Evolutionary conservation across 2,329 filamentous ascomycete genomes (phyloP).

Genomic region (Ophiocordyceps polyrhachis-furcata): DNA sequence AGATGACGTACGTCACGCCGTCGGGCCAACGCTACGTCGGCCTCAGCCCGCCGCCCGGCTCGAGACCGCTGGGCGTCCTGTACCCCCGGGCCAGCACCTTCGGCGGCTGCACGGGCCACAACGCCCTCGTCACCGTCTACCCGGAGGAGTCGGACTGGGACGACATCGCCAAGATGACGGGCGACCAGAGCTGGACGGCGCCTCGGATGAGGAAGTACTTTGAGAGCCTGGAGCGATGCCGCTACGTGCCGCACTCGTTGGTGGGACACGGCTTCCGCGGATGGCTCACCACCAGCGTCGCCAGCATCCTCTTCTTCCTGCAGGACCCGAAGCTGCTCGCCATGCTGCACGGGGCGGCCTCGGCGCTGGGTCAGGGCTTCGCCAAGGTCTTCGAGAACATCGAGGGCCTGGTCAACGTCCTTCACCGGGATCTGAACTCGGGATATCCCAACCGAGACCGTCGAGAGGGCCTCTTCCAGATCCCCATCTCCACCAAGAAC

Average conservation of each 20-base stretch:
- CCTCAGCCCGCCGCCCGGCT: slow-evolving; percentile 17
- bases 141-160: slow-evolving; percentile 42
- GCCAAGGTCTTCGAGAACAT: slow-evolving; percentile 3
- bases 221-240: slow-evolving; percentile 33
- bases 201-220: slow-evolving; percentile 43
- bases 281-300: slow-evolving; percentile 33
- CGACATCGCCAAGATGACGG: slow-evolving; percentile 36
- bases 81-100: slow-evolving; percentile 28
- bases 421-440: slow-evolving; percentile 30
- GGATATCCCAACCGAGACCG: slow-evolving; percentile 24
- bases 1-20: slow-evolving; percentile 36
- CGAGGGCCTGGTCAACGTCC: slow-evolving; percentile 17
- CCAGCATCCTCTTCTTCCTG: slow-evolving; percentile 30
- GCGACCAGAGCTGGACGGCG: slow-evolving; percentile 38
- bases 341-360: slow-evolving; percentile 7
- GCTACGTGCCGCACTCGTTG: slow-evolving; percentile 18
- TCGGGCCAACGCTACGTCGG: slow-evolving; percentile 29
- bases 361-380: slow-evolving; percentile 12
- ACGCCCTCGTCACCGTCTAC: slow-evolving; percentile 38
- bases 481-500: slow-evolving; percentile 25
- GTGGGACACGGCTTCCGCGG: slow-evolving; percentile 37
- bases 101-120: slow-evolving; percentile 37
- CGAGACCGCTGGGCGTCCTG: slow-evolving; percentile 22
- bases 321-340: slow-evolving; percentile 31
- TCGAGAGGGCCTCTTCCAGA: slow-evolving; percentile 20